Evolutionary conservation across 768 basidiomycete species (phyloP).

Genomic region (Kondoa subrosea): DNA sequence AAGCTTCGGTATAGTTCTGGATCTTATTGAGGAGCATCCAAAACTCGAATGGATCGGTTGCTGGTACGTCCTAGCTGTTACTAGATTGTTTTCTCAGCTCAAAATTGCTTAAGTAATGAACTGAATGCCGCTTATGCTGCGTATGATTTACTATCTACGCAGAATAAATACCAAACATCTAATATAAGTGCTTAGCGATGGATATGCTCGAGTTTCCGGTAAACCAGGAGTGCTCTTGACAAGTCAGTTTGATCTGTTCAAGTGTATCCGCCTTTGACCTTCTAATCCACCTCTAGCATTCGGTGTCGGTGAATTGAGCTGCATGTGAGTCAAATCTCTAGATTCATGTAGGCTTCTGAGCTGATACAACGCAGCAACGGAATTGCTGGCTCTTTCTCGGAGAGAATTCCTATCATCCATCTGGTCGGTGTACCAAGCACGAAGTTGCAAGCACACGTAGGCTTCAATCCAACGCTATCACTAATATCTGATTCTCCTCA

Average conservation of each 20-base stretch:
- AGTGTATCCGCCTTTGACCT: no score
- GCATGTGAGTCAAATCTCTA: no score
- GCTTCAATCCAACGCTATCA: background rate
- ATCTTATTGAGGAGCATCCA: background rate
- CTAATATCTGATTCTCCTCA: slow-evolving; percentile 31
- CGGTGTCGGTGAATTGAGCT: slow-evolving; percentile 84
- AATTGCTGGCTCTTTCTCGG: slow-evolving; percentile 42
- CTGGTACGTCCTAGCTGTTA: slow-evolving; percentile 6
- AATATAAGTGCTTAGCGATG: slow-evolving; percentile 29
- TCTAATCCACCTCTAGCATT: no score
- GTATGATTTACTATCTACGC: slow-evolving; percentile 33
- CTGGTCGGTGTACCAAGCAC: slow-evolving; percentile 70
- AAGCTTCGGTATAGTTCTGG: background rate
- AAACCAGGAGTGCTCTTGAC: slow-evolving; percentile 58
- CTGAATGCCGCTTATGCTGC: slow-evolving; percentile 79
- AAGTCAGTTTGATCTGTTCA: no score
- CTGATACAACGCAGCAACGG: background rate
- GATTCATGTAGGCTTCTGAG: slow-evolving; percentile 6
- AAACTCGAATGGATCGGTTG: slow-evolving; percentile 20
- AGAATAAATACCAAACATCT: background rate
- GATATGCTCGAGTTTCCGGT: slow-evolving; percentile 75
- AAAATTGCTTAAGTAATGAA: slow-evolving; percentile 38
- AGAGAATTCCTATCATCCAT: slow-evolving; percentile 79
- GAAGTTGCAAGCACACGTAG: slow-evolving; percentile 39
- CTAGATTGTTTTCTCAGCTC: background rate